Evolutionary conservation across 2,329 filamentous ascomycete species (phyloP).

Genomic region (Colletotrichum sp.): DNA sequence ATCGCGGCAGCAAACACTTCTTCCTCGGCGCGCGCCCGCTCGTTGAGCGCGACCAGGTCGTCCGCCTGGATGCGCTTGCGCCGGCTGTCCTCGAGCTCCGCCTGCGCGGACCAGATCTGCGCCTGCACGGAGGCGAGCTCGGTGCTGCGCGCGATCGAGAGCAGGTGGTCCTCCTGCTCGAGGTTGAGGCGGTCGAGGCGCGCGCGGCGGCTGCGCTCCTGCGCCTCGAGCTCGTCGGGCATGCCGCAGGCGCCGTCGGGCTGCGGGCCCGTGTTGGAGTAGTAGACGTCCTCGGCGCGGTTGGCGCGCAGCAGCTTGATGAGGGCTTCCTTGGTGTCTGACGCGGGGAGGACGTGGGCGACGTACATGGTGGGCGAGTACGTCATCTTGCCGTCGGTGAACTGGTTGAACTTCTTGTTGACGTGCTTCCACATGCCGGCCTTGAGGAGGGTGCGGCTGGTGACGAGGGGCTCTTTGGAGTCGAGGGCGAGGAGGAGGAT

Average conservation of each 20-base stretch:
- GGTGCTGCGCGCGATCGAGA: conserved; percentile 51
- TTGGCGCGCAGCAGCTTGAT: conserved; percentile 55
- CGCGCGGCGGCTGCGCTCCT: conserved; percentile 55
- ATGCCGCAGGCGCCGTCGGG: conserved; percentile 58
- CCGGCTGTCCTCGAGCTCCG: conserved; percentile 57
- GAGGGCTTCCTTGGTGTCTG: conserved; percentile 45
- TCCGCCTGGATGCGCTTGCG: conserved; percentile 49
- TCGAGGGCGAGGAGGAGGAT: conserved; percentile 66
- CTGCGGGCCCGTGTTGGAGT: conserved; percentile 57
- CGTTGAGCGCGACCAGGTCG: conserved; percentile 47
- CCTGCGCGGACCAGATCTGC: conserved; percentile 51
- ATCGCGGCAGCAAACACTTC: conserved; percentile 40
- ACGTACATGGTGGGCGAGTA: conserved; percentile 73
- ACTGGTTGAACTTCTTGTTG: conserved; percentile 64
- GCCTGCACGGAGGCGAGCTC: conserved; percentile 58
- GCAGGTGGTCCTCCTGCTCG: conserved; percentile 54
- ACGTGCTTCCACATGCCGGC: conserved; percentile 69
- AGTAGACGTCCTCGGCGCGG: conserved; percentile 58
- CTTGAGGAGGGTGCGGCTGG: conserved; percentile 64
- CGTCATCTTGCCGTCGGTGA: conserved; percentile 54
- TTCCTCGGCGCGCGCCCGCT: conserved; percentile 54
- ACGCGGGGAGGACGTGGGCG: conserved; percentile 45
- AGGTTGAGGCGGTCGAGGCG: conserved; percentile 48
- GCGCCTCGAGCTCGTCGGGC: conserved; percentile 51
- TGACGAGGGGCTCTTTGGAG: conserved; percentile 56